A percentile compares a stretch with the other conserved stretches of the same genome.
These are phyloP conservation scores for Quercus tomentella DNA, from an alignment of 331 rosid genomes.

Conservation along the genomic window DNA sequence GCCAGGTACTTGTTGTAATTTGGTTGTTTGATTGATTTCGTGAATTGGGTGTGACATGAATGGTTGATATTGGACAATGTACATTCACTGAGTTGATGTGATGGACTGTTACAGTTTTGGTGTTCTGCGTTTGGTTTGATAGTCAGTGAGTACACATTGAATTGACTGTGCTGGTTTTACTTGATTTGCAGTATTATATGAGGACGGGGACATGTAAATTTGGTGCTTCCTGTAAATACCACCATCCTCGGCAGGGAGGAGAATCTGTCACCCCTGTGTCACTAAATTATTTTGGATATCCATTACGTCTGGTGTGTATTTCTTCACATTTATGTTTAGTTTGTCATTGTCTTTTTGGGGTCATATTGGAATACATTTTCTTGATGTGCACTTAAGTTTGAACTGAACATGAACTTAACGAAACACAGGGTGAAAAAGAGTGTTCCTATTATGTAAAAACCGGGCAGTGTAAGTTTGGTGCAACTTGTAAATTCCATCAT, in stretches of 20 bases:
- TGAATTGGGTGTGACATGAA: constrained; percentile 8
- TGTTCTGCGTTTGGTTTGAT: constrained; percentile 23
- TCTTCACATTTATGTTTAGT: constrained; percentile 13
- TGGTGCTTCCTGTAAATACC: constrained; percentile 90
- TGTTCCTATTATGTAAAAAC: constrained; percentile 94
- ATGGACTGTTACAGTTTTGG: not conserved
- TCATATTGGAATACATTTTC: constrained; percentile 21
- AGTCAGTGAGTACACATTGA: constrained; percentile 10
- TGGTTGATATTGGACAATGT: constrained; percentile 26
- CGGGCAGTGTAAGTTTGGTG: constrained; percentile 92
- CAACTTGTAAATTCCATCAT: constrained; percentile 95
- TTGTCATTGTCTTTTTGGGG: not conserved
- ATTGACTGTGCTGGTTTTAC: constrained; percentile 24
- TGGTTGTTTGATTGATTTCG: constrained; percentile 24
- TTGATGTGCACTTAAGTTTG: constrained; percentile 7
- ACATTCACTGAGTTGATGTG: constrained; percentile 5
- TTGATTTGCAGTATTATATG: constrained; percentile 73
- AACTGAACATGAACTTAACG: constrained; percentile 8
- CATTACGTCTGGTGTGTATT: constrained; percentile 75
- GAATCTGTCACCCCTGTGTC: constrained; percentile 46
- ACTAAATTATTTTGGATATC: constrained; percentile 80
- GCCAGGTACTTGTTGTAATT: constrained; percentile 62
- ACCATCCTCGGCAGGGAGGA: constrained; percentile 86
- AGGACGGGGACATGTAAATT: constrained; percentile 91
- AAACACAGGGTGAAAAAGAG: constrained; percentile 88